Evolutionary conservation across 2,329 filamentous ascomycete species (phyloP).

Genomic region (Mollisia scopiformis): DNA sequence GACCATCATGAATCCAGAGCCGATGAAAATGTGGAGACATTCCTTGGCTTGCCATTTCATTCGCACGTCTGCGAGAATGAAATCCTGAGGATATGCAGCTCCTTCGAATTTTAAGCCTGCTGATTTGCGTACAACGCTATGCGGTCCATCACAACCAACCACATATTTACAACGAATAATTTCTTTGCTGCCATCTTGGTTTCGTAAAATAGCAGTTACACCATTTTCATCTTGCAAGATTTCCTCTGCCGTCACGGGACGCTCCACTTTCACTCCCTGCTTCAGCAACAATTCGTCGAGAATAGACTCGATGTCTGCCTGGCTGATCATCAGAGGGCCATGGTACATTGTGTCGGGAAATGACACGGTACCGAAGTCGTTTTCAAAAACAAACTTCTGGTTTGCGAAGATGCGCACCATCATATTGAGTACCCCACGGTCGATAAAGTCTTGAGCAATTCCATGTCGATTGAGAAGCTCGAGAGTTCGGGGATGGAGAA

Average conservation of each 20-base stretch:
- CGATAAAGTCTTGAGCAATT: slow-evolving; percentile 41
- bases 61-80: slow-evolving; percentile 47
- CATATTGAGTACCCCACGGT: slow-evolving; percentile 40
- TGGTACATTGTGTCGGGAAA: slow-evolving; percentile 38
- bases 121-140: slow-evolving; percentile 48
- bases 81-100: slow-evolving; percentile 45
- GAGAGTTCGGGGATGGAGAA: slow-evolving; percentile 51
- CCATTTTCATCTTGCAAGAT: slow-evolving; percentile 36
- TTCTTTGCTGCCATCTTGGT: slow-evolving; percentile 26
- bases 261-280: slow-evolving; percentile 35
- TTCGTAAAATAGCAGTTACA: slow-evolving; percentile 33
- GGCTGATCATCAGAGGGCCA: slow-evolving; percentile 38
- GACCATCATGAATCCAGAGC: slow-evolving; percentile 41
- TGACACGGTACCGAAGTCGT: slow-evolving; percentile 35
- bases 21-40: slow-evolving; percentile 34
- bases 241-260: slow-evolving; percentile 33
- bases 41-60: slow-evolving; percentile 25
- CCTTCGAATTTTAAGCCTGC: slow-evolving; percentile 45
- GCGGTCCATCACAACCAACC: slow-evolving; percentile 56
- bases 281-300: slow-evolving; percentile 34
- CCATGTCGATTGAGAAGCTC: slow-evolving; percentile 53
- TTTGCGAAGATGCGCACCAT: slow-evolving; percentile 44
- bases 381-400: slow-evolving; percentile 34
- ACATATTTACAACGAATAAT: slow-evolving; percentile 44
- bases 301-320: slow-evolving; percentile 40